Evolutionary conservation across 495 filamentous ascomycete species (phyloP), one percentile per base, ranked within the genome.

Genomic region (Pyronema omphalodes): DNA sequence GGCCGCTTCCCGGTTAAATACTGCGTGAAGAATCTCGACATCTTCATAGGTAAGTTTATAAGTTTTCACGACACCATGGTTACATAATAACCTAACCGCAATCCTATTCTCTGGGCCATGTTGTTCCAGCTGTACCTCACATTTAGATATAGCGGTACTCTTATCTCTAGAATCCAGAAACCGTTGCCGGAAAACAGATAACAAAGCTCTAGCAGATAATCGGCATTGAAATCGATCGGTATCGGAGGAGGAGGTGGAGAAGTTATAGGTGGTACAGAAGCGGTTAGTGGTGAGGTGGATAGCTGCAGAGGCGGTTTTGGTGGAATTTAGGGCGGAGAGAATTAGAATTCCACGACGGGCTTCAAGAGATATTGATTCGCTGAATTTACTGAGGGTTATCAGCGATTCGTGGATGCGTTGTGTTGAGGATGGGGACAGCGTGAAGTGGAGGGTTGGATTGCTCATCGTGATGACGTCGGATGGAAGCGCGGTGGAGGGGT

Each of bases 41-140:
- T 82, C 74, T 64, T 98, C 91, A 64, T 94, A 98, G 0, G 86
- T 88, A 52, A 98, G 73, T 44, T 83, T 84, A 62, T 95, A 94
- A 3, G 85, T 89, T 56, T 93, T 93, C 35, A 86, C 82, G 34
- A 95, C 87, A 7, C 86, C 89, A 65, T 95, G 86, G 57, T 80
- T 81, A 68, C 87, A 94, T 11, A 86, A 70, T 67, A 95, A 81
- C 64, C 79, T 81, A 19, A 94, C 77, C 49, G 85, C 73, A 37
- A 98, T 74, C 29, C 88, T 77, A 62, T 87, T 94, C 68, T 85
- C 82, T 0, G 74, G 69, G 58, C 81, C 76, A 82, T 74, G 57
- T 94, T 87, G 55, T 5, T 83, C 78, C 37, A 98, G 73, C 37
- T 77, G 75, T 37, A 94, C 81, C 57, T 95, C 87, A 64, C 93